Conservation (phyloP, 139 green algal genomes). For the Micromonas pusilla region DNA sequence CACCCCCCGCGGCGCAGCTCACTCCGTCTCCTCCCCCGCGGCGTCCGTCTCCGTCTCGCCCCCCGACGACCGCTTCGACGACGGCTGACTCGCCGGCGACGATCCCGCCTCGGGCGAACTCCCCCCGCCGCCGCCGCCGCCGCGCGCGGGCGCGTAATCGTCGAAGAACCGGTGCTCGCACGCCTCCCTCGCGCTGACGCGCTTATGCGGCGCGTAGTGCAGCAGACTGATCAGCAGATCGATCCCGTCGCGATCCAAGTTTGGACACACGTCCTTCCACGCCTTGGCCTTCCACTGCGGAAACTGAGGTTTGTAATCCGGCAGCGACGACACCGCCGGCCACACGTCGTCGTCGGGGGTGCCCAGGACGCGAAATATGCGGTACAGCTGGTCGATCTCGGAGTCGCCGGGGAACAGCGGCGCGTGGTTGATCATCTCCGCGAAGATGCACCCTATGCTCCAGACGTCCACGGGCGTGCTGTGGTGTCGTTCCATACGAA, state of each 20-base stretch:
- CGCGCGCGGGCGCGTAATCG: constrained; percentile 20
- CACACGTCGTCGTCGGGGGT: constrained; percentile 42
- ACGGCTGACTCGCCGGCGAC: too few species aligned
- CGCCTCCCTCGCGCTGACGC: constrained; percentile 33
- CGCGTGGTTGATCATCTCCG: constrained; percentile 78
- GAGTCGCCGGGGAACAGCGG: constrained; percentile 72
- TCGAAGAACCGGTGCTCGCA: constrained; percentile 37
- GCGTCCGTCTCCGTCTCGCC: too few species aligned
- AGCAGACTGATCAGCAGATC: constrained; percentile 31
- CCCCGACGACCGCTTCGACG: too few species aligned
- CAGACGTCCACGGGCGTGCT: constrained; percentile 93
- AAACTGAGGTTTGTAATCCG: constrained; percentile 45
- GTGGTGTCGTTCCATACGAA: too few species aligned
- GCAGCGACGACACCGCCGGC: constrained; percentile 42
- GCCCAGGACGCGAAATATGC: constrained; percentile 41
- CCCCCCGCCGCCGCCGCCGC: too few species aligned
- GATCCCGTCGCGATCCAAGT: constrained; percentile 19
- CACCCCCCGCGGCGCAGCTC: too few species aligned
- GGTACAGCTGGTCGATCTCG: constrained; percentile 56
- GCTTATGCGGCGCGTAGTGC: constrained; percentile 33
- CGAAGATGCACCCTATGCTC: constrained; percentile 96
- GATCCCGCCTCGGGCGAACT: too few species aligned
- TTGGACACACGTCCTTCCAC: constrained; percentile 25
- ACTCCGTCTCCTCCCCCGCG: too few species aligned
- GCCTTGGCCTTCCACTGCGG: constrained; percentile 41